These are phyloP conservation scores for Anaeramoeba flamelloides DNA, from an alignment of 78 protist species.

Conservation along the genomic window DNA sequence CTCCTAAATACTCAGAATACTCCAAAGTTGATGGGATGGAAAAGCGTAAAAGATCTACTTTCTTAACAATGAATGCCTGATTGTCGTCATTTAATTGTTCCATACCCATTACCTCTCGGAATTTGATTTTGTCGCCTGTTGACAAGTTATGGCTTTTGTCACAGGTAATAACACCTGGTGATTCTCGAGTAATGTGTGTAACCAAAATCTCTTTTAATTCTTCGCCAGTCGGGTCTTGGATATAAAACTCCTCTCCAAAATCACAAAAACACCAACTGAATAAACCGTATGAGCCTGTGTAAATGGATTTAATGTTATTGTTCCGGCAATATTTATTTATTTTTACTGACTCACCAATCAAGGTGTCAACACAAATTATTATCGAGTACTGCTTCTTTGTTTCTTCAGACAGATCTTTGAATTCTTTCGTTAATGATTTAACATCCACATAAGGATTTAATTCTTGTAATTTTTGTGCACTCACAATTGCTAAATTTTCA, in stretches of 20 bases:
- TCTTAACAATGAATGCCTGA: not conserved
- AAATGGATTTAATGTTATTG: not conserved
- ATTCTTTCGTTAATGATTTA: not conserved
- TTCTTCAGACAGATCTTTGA: not conserved
- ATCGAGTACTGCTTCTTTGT: too few species aligned
- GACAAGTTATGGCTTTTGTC: not conserved
- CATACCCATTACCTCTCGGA: not conserved
- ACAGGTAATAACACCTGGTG: not conserved
- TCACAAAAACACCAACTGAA: not conserved
- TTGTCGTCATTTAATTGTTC: not conserved
- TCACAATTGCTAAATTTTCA: constrained; percentile 9
- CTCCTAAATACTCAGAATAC: not conserved
- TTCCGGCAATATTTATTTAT: not conserved
- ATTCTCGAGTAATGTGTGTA: not conserved
- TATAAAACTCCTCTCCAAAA: not conserved
- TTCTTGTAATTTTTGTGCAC: not conserved
- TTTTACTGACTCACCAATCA: not conserved
- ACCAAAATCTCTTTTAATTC: not conserved
- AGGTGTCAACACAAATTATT: not conserved
- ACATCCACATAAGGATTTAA: constrained; percentile 18
- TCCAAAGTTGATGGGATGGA: not conserved
- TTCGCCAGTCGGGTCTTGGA: not conserved
- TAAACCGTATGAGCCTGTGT: not conserved
- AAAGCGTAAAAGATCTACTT: not conserved
- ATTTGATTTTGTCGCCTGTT: not conserved